A percentile compares a stretch with the other conserved stretches of the same genome.
These are phyloP conservation scores for Stachybotrys elegans DNA, from an alignment of 2,329 filamentous ascomycete species.

Conservation along the genomic window DNA sequence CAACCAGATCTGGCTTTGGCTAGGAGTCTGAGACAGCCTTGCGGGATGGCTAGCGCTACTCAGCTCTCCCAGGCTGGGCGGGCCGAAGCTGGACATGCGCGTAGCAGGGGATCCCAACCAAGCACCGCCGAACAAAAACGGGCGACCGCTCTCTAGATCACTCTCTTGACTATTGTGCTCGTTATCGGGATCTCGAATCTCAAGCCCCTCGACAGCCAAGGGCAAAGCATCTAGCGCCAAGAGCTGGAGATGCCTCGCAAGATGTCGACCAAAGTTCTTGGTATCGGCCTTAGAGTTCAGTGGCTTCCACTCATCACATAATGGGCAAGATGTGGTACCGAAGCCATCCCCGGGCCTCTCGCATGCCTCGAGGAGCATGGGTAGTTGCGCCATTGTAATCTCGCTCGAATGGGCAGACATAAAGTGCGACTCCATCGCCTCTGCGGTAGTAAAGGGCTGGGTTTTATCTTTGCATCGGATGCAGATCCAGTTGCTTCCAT, in stretches of 20 bases:
- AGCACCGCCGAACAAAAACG: too few species aligned
- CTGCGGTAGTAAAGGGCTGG: background rate
- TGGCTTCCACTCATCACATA: background rate
- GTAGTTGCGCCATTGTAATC: background rate
- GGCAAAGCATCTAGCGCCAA: background rate
- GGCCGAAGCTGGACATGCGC: too few species aligned
- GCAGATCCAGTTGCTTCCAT: background rate
- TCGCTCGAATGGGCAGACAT: background rate
- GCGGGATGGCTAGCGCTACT: slow-evolving; percentile 7
- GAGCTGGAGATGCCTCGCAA: background rate
- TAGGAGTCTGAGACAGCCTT: slow-evolving; percentile 17
- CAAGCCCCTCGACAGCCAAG: background rate
- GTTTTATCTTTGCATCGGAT: background rate
- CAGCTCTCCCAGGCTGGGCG: too few species aligned
- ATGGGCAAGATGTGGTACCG: background rate
- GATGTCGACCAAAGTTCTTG: background rate
- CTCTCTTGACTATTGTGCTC: background rate
- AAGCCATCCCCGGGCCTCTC: background rate
- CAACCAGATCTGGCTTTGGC: slow-evolving; percentile 20
- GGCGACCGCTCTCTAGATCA: background rate
- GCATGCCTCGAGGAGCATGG: background rate
- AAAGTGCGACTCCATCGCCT: background rate
- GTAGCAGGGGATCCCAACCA: too few species aligned
- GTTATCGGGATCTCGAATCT: background rate
- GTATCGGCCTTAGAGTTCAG: background rate